Base-by-base conservation (phyloP, 106 monocot genomes). In the Amphibolis antarctica region DNA sequence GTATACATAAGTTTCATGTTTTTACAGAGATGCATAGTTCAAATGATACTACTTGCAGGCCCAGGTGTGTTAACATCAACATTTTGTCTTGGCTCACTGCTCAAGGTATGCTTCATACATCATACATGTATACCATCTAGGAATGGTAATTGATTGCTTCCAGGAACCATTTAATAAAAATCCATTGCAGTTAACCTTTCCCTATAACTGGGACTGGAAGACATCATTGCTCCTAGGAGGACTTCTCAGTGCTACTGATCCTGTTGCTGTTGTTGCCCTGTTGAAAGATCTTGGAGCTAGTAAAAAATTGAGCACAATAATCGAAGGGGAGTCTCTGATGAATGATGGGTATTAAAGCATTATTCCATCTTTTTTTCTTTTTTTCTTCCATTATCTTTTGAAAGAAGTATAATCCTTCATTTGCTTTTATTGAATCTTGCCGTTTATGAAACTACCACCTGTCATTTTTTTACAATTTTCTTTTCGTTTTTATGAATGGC, bases 321-420 rank as follows among this genome's bases (percentile, higher is more conserved):
- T 98, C 72, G 98, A 98, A 78, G 98, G 98, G 63, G 98, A 98
- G 76, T 98, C 98, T 47, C 80, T 98, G 44, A 98, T 98, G 90
- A 98, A 98, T 81, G 98, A 98, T 70, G 98, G 98, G 98, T 98
- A 96, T 60, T 15, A 15, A 25, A 46, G 21, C 46, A 17, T 28
- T 60, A 27, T 36, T 50, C n/a, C n/a, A n/a, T n/a, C n/a, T 28
- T 14, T 31, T 12, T 49, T 17, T 27, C 9, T 51, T 11, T 42
- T 31, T 50, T 61, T n/a, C 58, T 31, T 9, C 18, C 36, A 36
- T 36, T 7, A 36, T 7, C 36, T 4, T 36, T 36, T 7, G 7
- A 36, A 36, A 36, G 36, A 36, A 36, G 36, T 7, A 36, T 36
- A 7, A 36, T 36, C 4, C 36, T 36, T 36, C 7, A 7, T 36